Evolutionary conservation across 2,329 filamentous ascomycete genomes (phyloP), one percentile per base, ranked within the genome.

Genomic region (Septoria linicola): DNA sequence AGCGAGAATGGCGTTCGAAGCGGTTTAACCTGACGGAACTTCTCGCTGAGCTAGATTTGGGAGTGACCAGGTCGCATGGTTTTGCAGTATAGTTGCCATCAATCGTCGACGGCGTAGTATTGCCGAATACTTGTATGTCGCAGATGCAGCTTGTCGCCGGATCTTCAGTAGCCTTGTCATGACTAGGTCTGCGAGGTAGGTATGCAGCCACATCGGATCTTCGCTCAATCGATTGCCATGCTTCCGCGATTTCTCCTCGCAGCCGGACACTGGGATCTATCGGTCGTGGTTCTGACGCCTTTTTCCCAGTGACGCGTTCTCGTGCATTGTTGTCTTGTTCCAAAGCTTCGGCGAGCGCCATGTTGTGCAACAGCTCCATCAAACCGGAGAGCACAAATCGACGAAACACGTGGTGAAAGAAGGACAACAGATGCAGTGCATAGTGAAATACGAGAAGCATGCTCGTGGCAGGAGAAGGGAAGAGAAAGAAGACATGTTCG

Each of bases 351-450:
- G 36, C 27, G 27, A 31, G 17, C 25, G 14, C 27, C 35, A 48
- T 48, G 44, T 25, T 19, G 44, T 48, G 44, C 14, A 48, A 48
- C 44, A 48, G 16, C 16, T 25, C 21, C 20, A 48, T 40, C 35
- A 48, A 31, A 30, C 17, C 8, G 10, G 5, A 23, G 44, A 48
- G 44, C 23, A 48, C 44, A 41, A 39, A 41, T 40, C 44, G 44
- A 14, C 23, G 23, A 19, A 27, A 11, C 35, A 48, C 44, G 35
- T 48, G 20, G 19, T 32, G 23, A 19, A 48, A 19, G 23, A 19
- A 31, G 32, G 35, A 48, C 8, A 41, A 20, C 19, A 41, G 44
- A 25, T 48, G 44, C 36, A 23, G 35, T 40, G 19, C 27, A 17
- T 16, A 30, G 36, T 23, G 36, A n/a, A 48, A 19, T 21, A 34